phyloP scores from a whole-genome alignment of 2,329 filamentous ascomycete species.

The Cytospora paraplurivora region DNA sequence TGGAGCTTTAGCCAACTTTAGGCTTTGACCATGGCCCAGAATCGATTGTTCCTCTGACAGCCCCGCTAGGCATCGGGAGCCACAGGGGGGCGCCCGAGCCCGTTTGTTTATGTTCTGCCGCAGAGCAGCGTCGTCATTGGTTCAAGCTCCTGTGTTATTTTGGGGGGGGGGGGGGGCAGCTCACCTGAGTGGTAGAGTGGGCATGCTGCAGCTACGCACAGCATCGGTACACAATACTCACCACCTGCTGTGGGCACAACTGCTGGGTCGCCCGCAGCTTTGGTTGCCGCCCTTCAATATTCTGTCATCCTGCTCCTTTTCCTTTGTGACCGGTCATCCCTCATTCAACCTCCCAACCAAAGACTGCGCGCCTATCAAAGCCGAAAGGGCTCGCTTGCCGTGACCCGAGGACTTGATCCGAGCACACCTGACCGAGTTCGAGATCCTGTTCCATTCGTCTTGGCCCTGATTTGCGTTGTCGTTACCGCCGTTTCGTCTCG shows the following conservation, averaged over 20 bases:
- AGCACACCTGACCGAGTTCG: neutral
- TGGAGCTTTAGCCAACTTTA: constrained; percentile 19
- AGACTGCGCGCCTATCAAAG: neutral
- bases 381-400: constrained; percentile 11
- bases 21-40: constrained; percentile 12
- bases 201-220: constrained; percentile 17
- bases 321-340: neutral
- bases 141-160: constrained; percentile 9
- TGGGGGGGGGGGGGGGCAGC: constrained; percentile 5
- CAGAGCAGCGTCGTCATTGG: constrained; percentile 18
- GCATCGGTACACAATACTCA: neutral
- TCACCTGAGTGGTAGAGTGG: constrained; percentile 1
- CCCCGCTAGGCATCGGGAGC: constrained; percentile 5
- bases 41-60: constrained; percentile 5
- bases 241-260: no score
- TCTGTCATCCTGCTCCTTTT: constrained; percentile 2
- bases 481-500: neutral
- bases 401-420: constrained; percentile 7
- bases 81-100: constrained; percentile 14
- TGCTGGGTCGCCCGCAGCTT: neutral
- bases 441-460: neutral
- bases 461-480: neutral
- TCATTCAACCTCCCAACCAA: neutral
- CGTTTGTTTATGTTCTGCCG: constrained; percentile 21
- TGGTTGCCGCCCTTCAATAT: neutral